Base-by-base conservation (phyloP, 2,329 filamentous ascomycete species). In the Fusarium succisae region DNA sequence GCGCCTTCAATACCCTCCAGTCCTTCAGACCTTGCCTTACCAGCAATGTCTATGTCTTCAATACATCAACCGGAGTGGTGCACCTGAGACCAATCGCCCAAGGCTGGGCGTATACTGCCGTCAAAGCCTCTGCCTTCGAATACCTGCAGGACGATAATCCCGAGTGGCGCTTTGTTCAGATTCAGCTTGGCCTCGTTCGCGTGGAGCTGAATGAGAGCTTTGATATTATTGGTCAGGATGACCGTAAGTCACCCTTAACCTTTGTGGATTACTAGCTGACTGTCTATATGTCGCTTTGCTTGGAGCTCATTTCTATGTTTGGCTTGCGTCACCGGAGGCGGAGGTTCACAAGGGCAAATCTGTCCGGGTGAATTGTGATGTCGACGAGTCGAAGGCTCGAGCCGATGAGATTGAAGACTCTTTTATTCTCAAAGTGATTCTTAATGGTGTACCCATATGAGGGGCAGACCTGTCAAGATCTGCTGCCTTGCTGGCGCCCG, bases 291-390 rank as follows among this genome's bases (percentile, higher is more conserved):
- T 28, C 28, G 51, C 51, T n/a, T 24, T 10, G 11, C 51, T 54
- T 17, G 24, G 8, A 13, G 51, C 20, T n/a, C 51, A 54, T 2
- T 54, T 39, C 20, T 54, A 39, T 39, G 51, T 54, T 28, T 54
- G 51, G 51, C 35, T 54, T 13, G 51, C 62, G 14, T 59, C 64
- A 1, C 28, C n/a, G 3, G 63, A 67, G 26, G 64, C 64, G 0
- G 17, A 30, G 3, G 4, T 12, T 30, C 30, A 1, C 30, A 30
- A 30, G 8, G 63, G 51, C 3, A 67, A 66, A 1, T 67, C 67
- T 11, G 26, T 67, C 8, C 51, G 62, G 62, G 51, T 12, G 1
- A 67, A 67, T 4, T 60, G 51, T 30, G 64, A 67, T n/a, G 51
- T 38, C 0, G 37, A 60, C 5, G 64, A 60, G 9, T 17, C 37